A percentile compares a stretch with the other conserved stretches of the same genome.
Conservation (phyloP, 2,329 filamentous ascomycete species). For the Ceratocystis alfenasii region DNA sequence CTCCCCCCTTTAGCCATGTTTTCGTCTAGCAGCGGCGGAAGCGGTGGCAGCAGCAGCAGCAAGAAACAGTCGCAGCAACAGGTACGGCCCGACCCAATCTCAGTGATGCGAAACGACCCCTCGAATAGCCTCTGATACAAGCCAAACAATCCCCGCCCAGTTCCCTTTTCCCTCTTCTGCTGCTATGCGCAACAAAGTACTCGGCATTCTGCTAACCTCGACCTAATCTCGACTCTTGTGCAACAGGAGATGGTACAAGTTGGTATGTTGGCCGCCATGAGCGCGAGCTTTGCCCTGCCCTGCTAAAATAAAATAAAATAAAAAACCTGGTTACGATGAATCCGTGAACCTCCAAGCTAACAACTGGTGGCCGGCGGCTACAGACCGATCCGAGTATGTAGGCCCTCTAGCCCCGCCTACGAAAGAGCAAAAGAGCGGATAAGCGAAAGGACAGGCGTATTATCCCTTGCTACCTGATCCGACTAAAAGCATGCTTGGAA, state of each 20-base stretch:
- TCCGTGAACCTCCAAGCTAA: constrained; percentile 14
- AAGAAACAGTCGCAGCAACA: constrained; percentile 57
- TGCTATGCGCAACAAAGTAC: neutral
- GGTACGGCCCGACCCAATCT: constrained; percentile 38
- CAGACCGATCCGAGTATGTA: constrained; percentile 54
- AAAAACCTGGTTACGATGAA: too few relatives aligned
- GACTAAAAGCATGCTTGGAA: too few relatives aligned
- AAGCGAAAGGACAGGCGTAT: too few relatives aligned
- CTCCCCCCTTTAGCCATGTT: constrained; percentile 40
- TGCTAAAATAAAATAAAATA: neutral
- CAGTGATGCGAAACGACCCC: neutral
- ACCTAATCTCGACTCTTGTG: neutral
- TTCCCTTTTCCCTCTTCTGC: neutral
- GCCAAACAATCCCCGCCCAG: neutral
- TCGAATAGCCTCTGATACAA: constrained; percentile 1
- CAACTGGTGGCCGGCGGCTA: neutral
- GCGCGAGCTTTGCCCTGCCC: neutral
- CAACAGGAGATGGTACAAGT: constrained; percentile 97
- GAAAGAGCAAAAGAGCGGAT: too few relatives aligned
- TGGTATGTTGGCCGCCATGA: constrained; percentile 46
- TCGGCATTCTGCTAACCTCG: neutral
- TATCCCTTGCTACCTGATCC: too few relatives aligned
- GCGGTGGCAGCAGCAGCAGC: constrained; percentile 41
- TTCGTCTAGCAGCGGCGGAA: constrained; percentile 44
- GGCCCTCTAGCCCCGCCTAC: neutral